A percentile compares a stretch with the other conserved stretches of the same genome.
Conservation (phyloP, 345 rosid species). For the Limnanthes douglasii region DNA sequence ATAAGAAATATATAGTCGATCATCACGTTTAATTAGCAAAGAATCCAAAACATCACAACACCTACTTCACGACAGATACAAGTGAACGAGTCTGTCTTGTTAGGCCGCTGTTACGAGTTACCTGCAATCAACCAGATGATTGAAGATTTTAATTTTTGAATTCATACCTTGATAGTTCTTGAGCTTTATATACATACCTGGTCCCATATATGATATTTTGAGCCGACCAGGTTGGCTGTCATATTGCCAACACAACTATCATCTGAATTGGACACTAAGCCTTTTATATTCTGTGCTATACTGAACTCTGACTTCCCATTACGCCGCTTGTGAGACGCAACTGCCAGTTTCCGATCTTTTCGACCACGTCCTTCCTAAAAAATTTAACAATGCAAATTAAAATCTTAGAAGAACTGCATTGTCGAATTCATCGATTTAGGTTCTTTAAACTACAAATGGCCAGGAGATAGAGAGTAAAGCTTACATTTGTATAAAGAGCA, state of each 20-base stretch:
- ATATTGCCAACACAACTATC: constrained; percentile 58
- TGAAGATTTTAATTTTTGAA: too few relatives aligned
- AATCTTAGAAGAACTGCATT: background rate
- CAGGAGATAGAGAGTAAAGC: constrained; percentile 4
- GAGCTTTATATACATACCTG: constrained; percentile 22
- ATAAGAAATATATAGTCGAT: too few relatives aligned
- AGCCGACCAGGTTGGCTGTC: constrained; percentile 79
- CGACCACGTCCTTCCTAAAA: constrained; percentile 88
- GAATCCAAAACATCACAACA: background rate
- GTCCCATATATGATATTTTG: constrained; percentile 76
- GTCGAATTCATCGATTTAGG: background rate
- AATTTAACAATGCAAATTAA: constrained; percentile 5
- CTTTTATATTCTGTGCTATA: constrained; percentile 60
- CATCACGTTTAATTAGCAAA: too few relatives aligned
- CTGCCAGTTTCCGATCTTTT: constrained; percentile 71
- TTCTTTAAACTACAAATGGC: background rate
- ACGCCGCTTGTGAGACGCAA: constrained; percentile 52
- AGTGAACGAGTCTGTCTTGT: constrained; percentile 40
- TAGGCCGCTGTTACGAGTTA: constrained; percentile 16
- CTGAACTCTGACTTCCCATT: constrained; percentile 55
- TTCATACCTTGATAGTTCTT: too few relatives aligned
- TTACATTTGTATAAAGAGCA: constrained; percentile 77
- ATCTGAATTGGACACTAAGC: constrained; percentile 42
- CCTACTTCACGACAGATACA: constrained; percentile 61
- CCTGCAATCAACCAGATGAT: constrained; percentile 22